A percentile compares a stretch with the other conserved stretches of the same genome.
Evolutionary conservation across 345 rosid genomes (phyloP).

Genomic region (Zanthoxylum bungeanum): DNA sequence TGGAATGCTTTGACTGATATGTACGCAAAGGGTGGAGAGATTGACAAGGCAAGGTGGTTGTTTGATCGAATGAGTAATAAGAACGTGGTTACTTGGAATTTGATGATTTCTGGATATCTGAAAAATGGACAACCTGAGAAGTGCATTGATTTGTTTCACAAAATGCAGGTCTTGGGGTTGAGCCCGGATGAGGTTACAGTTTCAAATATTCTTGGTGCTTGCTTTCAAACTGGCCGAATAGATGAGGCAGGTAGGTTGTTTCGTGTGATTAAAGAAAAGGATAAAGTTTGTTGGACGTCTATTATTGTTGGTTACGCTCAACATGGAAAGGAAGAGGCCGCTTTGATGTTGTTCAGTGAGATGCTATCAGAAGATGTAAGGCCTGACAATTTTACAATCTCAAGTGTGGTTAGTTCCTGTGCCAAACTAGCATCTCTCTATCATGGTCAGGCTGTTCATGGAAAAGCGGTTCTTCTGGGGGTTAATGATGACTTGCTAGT

Average conservation of each 20-base stretch:
- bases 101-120: conserved; percentile 49
- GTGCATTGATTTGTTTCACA: conserved; percentile 42
- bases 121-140: conserved; percentile 39
- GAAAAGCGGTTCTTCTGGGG: conserved; percentile 43
- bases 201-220: conserved; percentile 48
- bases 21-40: conserved; percentile 56
- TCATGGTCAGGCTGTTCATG: conserved; percentile 52
- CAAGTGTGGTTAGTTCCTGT: conserved; percentile 50
- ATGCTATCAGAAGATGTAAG: conserved; percentile 40
- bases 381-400: conserved; percentile 46
- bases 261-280: conserved; percentile 37
- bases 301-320: conserved; percentile 59
- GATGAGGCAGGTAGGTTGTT: conserved; percentile 39
- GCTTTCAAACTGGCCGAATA: conserved; percentile 30
- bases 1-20: conserved; percentile 54
- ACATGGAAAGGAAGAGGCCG: conserved; percentile 53
- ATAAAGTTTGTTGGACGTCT: conserved; percentile 54
- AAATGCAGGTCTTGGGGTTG: conserved; percentile 38
- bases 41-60: conserved; percentile 43
- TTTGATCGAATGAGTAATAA: conserved; percentile 35
- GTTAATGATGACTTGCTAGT: conserved; percentile 44
- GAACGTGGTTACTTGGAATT: conserved; percentile 55
- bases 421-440: conserved; percentile 49
- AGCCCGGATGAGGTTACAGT: conserved; percentile 49
- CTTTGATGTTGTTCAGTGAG: conserved; percentile 36